Base-by-base conservation (phyloP, 257 asterid genomes). In the Leonotis leonurus region DNA sequence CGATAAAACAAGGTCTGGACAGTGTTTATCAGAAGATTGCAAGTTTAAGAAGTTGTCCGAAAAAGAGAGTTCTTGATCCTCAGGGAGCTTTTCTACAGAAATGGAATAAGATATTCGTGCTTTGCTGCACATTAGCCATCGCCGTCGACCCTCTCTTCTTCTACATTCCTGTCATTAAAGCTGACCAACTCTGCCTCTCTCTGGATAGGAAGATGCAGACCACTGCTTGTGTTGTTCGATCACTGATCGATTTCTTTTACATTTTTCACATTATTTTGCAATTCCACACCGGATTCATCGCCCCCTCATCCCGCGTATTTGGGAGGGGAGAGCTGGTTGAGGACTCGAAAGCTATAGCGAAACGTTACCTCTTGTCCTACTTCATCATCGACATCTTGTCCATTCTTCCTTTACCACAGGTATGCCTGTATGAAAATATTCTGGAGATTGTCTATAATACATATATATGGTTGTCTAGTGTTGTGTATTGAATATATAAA, bases 321-420 rank as follows among this genome's bases (percentile, higher is more conserved):
- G 91, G 95, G 64, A 81, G 95, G 70, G 89, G 91, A 0, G 95
- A 75, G 65, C 21, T 86, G 64, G 69, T 81, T 39, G 72, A 69
- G 54, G 85, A 86, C 67, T 59, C 72, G n/a, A 67, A 57, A 67
- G 80, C 83, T 25, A 83, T 86, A 67, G 82, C 87, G 4, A 79
- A 74, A 35, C 72, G 88, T 10, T 86, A 86, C 72, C 29, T 86
- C 50, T 46, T 7, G 0, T 73, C 82, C 24, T 76, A 83, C 72
- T 86, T 86, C 77, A 6, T 76, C 53, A 18, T 86, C 3, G 95
- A 86, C 56, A 9, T 86, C 29, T 70, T 80, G 53, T 76, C 95
- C 6, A 62, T 83, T 68, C 88, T 86, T 62, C 95, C 95, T 18
- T 48, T 86, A 21, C 95, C 95, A 35, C 95, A 86, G n/a, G n/a